Evolutionary conservation across 345 rosid genomes (phyloP), one percentile per base, ranked within the genome.

Genomic region (Salix exigua): DNA sequence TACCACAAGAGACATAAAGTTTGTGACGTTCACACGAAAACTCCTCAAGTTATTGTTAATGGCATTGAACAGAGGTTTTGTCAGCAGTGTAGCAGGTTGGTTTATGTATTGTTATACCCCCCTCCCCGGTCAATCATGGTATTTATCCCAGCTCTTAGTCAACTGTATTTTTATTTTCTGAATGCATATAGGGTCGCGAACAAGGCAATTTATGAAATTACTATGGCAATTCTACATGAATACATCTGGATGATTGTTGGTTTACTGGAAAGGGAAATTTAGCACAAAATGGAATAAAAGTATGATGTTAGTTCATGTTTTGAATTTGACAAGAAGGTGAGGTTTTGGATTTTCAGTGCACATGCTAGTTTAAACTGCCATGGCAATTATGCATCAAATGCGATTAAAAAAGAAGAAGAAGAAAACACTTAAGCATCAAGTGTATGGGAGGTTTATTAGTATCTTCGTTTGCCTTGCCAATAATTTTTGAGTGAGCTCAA

Each of bases 31-130:
- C 98, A 94, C 83, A 86, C 97, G 3, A 94, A 94, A 85, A 80
- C 92, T 23, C 79, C 96, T 0, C 81, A 76, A 67, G 98, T 91
- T 14, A 78, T 91, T 64, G 97, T 94, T 73, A 81, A 83, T 68
- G 94, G 93, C 26, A 61, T 82, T 62, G 91, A 89, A 64, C 91
- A 92, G 84, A 91, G 98, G 79, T 92, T 94, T 77, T 94, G 98
- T 78, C 97, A 94, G 74, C 98, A 94, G 80, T 94, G 98, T 72
- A 94, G 98, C 87, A 92, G 97, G 97, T 94, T 73, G 40, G 75
- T 70, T 58, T 40, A 23, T 76, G 38, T 48, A 18, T 74, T 31
- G 71, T 26, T 44, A 18, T 66, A 46, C 55, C 40, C 25, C 28
- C 26, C 23, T 18, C 35, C 35, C 35, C 6, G 6, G 11, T 26